phyloP scores from a whole-genome alignment of 345 rosid species.

The Nephelium lappaceum region DNA sequence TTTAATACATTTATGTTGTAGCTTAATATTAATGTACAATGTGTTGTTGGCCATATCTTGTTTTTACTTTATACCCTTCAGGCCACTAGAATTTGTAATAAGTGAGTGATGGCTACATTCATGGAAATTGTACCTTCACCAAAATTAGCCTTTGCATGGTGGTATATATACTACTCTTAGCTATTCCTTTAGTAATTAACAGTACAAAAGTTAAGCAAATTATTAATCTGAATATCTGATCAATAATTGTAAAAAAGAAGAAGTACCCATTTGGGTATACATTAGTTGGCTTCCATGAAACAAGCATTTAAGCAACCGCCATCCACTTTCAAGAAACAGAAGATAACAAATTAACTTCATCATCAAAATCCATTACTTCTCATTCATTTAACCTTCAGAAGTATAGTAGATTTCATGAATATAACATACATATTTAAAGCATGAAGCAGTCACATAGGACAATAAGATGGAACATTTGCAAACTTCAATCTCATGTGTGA shows the following conservation, averaged over 20 bases:
- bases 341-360: not conserved
- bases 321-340: not conserved
- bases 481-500: not conserved
- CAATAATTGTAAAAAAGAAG: not conserved
- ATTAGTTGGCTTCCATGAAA: not conserved
- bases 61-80: constrained; percentile 6
- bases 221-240: not conserved
- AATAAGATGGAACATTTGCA: not conserved
- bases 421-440: not conserved
- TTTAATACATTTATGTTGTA: constrained; percentile 2
- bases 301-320: not conserved
- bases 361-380: not conserved
- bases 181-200: not conserved
- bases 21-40: constrained; percentile 22
- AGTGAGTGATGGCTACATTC: constrained; percentile 25
- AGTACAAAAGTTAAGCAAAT: not conserved
- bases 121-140: constrained; percentile 19
- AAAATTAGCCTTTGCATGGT: not conserved
- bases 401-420: not conserved
- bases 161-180: not conserved
- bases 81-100: constrained; percentile 1
- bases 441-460: not conserved
- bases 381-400: no score
- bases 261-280: not conserved
- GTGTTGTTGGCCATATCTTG: constrained; percentile 20